Base-by-base conservation (phyloP, 202 grass and related monocot species). In the Sporobolus alterniflorus region DNA sequence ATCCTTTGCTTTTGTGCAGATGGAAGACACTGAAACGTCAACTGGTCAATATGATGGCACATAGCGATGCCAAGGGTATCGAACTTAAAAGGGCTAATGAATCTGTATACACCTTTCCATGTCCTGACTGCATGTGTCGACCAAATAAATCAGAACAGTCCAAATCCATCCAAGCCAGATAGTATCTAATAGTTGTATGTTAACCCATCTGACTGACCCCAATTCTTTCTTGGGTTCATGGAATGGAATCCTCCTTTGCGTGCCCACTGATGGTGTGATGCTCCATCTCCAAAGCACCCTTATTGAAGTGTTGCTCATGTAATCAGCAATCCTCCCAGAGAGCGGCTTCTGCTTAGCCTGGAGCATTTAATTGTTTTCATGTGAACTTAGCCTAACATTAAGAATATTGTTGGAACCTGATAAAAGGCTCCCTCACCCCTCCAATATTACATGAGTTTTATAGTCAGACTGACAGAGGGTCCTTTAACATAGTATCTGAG, bases 1-100 rank as follows among this genome's bases (percentile, higher is more conserved):
- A 12, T 79, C 22, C 57, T 75, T 79, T 83, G 20, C 8, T 83
- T 74, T 59, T 85, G 52, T 80, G 67, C 89, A 96, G 96, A 72
- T 99, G 93, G 96, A 99, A 92, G 71, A 81, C 89, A 42, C 85
- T 99, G 69, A 96, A 87, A 75, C 87, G 91, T 3, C 96, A 99
- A 17, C 81, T 99, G 83, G 67, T 94, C 31, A 92, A 70, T 70
- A 96, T 96, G 96, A 91, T 93, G 73, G 56, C 77, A 29, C 93
- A 96, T 65, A 99, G 93, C 6, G 96, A 99, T 71, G 68, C 89
- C 29, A 99, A 96, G 79, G 93, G 96, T 67, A 92, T 96, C 81
- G 93, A 94, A 67, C 86, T 94, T 31, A 99, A 96, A 91, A 94
- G 96, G 80, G 69, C 91, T 64, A 96, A 89, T 82, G 96, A 96